Evolutionary conservation across 805 yeast species (phyloP).

Genomic region (Tetrapisispora taiwanensis): DNA sequence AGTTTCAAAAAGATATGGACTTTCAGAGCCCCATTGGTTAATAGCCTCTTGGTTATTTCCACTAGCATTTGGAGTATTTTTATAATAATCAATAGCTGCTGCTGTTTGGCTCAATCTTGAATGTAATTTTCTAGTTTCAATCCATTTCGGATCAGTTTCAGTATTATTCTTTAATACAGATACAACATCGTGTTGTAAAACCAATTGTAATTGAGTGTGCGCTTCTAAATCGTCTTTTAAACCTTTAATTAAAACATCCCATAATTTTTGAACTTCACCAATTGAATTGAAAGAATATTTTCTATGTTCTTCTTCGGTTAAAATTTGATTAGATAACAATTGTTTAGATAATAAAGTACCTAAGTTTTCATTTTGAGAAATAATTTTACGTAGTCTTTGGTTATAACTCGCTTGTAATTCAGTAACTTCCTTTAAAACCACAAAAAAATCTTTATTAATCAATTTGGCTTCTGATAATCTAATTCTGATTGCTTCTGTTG

Average conservation of each 20-base stretch:
- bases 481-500: conserved; percentile 49
- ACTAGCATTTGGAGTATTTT: conserved; percentile 29
- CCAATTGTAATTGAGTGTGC: conserved; percentile 38
- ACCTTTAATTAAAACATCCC: conserved; percentile 35
- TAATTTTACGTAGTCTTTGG: conserved; percentile 35
- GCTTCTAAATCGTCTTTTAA: conserved; percentile 39
- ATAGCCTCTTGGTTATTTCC: conserved; percentile 36
- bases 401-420: conserved; percentile 40
- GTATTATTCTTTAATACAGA: conserved; percentile 45
- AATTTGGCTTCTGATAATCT: conserved; percentile 46
- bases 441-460: conserved; percentile 51
- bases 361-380: conserved; percentile 28
- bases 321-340: conserved; percentile 33
- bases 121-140: conserved; percentile 42
- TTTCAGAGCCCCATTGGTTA: conserved; percentile 64
- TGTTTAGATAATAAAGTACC: conserved; percentile 27
- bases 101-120: conserved; percentile 38
- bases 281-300: conserved; percentile 40
- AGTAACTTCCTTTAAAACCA: conserved; percentile 47
- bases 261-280: conserved; percentile 36
- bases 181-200: conserved; percentile 45
- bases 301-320: conserved; percentile 36
- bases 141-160: conserved; percentile 44
- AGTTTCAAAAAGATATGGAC: conserved; percentile 65
- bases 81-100: conserved; percentile 32